Base-by-base conservation (phyloP, 2,329 filamentous ascomycete genomes). In the Elsinoe batatas region DNA sequence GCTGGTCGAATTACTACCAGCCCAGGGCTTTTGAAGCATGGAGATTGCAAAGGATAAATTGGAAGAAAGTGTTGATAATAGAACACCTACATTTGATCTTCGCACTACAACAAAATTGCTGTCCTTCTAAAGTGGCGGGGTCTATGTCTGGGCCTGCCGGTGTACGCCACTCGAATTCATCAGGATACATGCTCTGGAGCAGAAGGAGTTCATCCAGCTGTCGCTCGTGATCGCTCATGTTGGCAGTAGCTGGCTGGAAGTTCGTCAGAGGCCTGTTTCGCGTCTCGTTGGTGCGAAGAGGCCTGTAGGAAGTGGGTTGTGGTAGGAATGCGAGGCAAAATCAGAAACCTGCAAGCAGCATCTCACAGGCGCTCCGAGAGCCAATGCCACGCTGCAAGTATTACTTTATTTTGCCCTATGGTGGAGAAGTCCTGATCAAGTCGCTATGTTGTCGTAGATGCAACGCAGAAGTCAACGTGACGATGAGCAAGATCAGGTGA, bases 101-200 rank as follows among this genome's bases (percentile, higher is more conserved):
- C 20, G 58, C 33, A n/a, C 26, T 38, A 30, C 58, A 58, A 30
- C 15, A 47, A 1, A 57, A 50, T 17, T 60, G 54, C 37, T 33
- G 22, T 42, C 33, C 43, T 22, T 53, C 26, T 26, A 56, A 18
- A 5, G 32, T 32, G 4, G 43, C 15, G 37, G 57, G 46, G 17
- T 57, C 46, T 11, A 30, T 15, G 11, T 46, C 40, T n/a, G 54
- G 54, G 1, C 42, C 36, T 18, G 51, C 26, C 3, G 26, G 26
- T n/a, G n/a, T 57, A 37, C 53, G 54, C 58, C 58, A 60, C 43
- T n/a, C 17, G 47, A 60, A 60, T n/a, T 60, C 58, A 13, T 58
- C 42, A n/a, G 58, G 57, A n/a, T 60, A 60, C 58, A 60, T 60
- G 49, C 57, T 58, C n/a, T 56, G 42, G 15, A 60, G 53, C 20